Evolutionary conservation across 1,284 basidiomycete species (phyloP).

Genomic region (Thelephora terrestris): DNA sequence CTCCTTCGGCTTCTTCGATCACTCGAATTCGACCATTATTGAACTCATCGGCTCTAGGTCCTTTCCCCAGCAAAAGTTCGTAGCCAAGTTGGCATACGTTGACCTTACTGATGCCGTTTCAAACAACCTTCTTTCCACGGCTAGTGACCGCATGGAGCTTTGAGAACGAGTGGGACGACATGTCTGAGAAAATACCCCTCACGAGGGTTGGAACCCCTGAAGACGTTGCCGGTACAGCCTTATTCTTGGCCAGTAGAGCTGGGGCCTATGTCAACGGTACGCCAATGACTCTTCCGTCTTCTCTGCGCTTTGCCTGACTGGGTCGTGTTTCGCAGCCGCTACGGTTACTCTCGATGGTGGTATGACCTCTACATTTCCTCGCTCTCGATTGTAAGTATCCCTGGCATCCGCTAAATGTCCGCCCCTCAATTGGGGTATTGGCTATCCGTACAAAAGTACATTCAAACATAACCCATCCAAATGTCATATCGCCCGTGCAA

Average conservation of each 20-base stretch:
- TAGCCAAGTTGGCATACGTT: not conserved
- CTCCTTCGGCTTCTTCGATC: conserved; percentile 11
- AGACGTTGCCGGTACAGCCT: conserved; percentile 51
- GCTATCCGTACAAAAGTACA: too few species aligned
- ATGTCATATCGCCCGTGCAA: too few species aligned
- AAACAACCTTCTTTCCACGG: conserved; percentile 1
- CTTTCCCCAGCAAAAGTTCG: conserved; percentile 42
- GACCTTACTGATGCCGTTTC: not conserved
- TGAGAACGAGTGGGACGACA: conserved; percentile 33
- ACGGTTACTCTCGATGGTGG: conserved; percentile 50
- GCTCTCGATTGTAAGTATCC: not conserved
- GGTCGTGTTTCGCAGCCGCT: conserved; percentile 18
- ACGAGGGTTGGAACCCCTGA: conserved; percentile 50
- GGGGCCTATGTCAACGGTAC: conserved; percentile 52
- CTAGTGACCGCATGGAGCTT: conserved; percentile 56
- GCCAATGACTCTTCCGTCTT: not conserved
- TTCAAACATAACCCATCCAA: too few species aligned
- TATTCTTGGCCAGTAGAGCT: conserved; percentile 51
- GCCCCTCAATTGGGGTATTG: too few species aligned
- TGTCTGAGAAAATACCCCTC: conserved; percentile 39
- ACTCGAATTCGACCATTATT: not conserved
- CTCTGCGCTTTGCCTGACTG: not conserved
- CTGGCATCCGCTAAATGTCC: not conserved
- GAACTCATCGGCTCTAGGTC: conserved; percentile 20
- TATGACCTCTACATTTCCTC: not conserved